Evolutionary conservation across 2,329 filamentous ascomycete genomes (phyloP).

Genomic region (Fusarium compactum): DNA sequence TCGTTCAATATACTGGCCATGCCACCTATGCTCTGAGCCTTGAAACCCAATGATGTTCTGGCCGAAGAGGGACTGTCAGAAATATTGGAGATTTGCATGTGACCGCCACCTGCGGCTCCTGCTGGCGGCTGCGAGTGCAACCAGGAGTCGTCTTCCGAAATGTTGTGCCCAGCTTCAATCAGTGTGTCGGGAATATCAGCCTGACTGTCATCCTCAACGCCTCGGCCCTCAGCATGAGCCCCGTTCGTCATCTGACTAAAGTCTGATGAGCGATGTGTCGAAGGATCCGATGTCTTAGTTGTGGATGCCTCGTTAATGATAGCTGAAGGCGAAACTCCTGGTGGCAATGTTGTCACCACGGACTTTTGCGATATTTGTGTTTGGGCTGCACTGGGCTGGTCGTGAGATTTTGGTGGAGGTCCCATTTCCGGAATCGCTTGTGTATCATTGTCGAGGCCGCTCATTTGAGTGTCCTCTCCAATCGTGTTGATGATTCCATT

Average conservation of each 20-base stretch:
- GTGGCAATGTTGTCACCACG: slow-evolving; percentile 67
- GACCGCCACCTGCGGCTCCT: slow-evolving; percentile 58
- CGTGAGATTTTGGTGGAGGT: slow-evolving; percentile 58
- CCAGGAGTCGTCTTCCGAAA: slow-evolving; percentile 67
- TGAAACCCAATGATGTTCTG: slow-evolving; percentile 50
- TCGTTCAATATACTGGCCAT: slow-evolving; percentile 58
- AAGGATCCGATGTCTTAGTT: slow-evolving; percentile 87
- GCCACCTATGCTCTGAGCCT: slow-evolving; percentile 46
- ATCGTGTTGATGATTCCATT: slow-evolving; percentile 69
- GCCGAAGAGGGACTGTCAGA: slow-evolving; percentile 55
- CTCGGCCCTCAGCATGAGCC: slow-evolving; percentile 60
- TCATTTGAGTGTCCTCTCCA: slow-evolving; percentile 68
- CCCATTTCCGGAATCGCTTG: slow-evolving; percentile 64
- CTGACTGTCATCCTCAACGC: slow-evolving; percentile 50
- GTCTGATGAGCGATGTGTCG: slow-evolving; percentile 70
- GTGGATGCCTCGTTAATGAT: slow-evolving; percentile 88
- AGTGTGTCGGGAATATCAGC: slow-evolving; percentile 68
- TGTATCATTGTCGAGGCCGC: slow-evolving; percentile 62
- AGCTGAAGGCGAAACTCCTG: slow-evolving; percentile 69
- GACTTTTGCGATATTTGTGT: slow-evolving; percentile 75
- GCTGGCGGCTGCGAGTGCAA: slow-evolving; percentile 68
- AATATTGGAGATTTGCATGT: slow-evolving; percentile 43
- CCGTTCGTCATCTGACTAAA: slow-evolving; percentile 80
- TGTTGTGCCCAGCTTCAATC: slow-evolving; percentile 58
- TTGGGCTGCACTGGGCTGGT: slow-evolving; percentile 56